Percentiles rank a stretch among this genome's conserved stretches.
Conservation (phyloP, 305 asterid species). For the Plantago rigida region DNA sequence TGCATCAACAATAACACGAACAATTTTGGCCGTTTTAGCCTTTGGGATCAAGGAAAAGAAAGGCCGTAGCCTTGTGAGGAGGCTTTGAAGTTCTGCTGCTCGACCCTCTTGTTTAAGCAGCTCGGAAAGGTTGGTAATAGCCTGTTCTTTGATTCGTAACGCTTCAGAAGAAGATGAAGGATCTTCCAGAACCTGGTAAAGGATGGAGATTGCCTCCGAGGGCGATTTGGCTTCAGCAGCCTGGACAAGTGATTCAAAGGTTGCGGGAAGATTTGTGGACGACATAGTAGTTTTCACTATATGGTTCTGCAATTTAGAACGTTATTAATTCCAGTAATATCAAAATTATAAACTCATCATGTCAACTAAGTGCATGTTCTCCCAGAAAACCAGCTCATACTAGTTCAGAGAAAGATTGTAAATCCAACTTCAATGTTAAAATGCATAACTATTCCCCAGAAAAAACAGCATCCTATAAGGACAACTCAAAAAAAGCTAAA, state of each 20-base stretch:
- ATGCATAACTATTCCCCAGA: too few species aligned
- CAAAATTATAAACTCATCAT: not conserved
- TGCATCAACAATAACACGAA: slow-evolving; percentile 45
- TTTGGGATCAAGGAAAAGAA: slow-evolving; percentile 57
- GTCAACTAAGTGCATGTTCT: too few species aligned
- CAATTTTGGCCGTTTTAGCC: slow-evolving; percentile 64
- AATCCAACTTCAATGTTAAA: too few species aligned
- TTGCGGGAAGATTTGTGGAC: slow-evolving; percentile 37
- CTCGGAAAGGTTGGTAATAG: slow-evolving; percentile 45
- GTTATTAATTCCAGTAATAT: not conserved
- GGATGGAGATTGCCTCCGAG: slow-evolving; percentile 45
- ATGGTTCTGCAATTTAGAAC: slow-evolving; percentile 28
- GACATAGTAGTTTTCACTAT: slow-evolving; percentile 35
- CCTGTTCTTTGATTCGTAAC: slow-evolving; percentile 47
- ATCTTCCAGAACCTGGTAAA: slow-evolving; percentile 40
- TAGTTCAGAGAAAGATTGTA: too few species aligned
- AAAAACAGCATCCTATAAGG: too few species aligned
- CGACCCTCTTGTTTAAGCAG: slow-evolving; percentile 49
- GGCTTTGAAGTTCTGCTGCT: slow-evolving; percentile 45
- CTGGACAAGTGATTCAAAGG: slow-evolving; percentile 40
- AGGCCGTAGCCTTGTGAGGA: slow-evolving; percentile 43
- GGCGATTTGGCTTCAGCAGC: slow-evolving; percentile 48
- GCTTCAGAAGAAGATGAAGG: slow-evolving; percentile 60
- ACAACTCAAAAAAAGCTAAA: too few species aligned
- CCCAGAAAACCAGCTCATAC: too few species aligned